Base-by-base conservation (phyloP, 306 rosid genomes). In the Hylodesmum podocarpum region DNA sequence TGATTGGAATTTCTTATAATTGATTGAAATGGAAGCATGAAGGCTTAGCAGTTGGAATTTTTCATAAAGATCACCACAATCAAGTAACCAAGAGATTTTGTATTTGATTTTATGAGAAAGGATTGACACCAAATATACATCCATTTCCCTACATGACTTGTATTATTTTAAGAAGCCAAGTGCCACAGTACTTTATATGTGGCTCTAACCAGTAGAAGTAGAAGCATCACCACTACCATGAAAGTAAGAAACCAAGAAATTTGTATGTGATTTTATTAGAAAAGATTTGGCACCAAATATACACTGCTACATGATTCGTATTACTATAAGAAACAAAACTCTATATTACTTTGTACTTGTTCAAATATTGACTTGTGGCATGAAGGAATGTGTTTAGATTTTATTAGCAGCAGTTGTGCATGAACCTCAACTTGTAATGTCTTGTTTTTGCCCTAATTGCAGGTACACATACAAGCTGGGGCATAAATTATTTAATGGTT, bases 381-480 rank as follows among this genome's bases (percentile, higher is more conserved):
- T 11, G 71, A 77, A 70, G 70, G 46, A 64, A 43, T 34, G 14
- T 8, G 4, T 19, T 71, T 25, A 34, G 18, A 64, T 51, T 59
- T 39, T 64, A 64, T 80, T 66, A 49, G 69, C 66, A 50, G 70
- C 40, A 43, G 67, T 67, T 74, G 28, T 46, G 14, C 65, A 62
- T 31, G 79, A 44, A 14, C 46, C 76, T 41, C 34, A 34, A 41
- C 33, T 10, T 73, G 22, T 57, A 55, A 36, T 74, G 69, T 39
- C 9, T 6, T 54, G 70, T 54, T 68, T 10, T 7, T n/a, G n/a
- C n/a, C 25, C 50, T 57, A 33, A 37, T 61, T 82, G 72, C 83
- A 91, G 98, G 84, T 89, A 92, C 74, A 66, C 19, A 54, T 94
- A 94, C 96, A 90, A 80, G 86, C 54, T 94, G 8, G 98, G 96